Conservation (phyloP, 495 filamentous ascomycete species). For the Penicillium cosmopolitanum region DNA sequence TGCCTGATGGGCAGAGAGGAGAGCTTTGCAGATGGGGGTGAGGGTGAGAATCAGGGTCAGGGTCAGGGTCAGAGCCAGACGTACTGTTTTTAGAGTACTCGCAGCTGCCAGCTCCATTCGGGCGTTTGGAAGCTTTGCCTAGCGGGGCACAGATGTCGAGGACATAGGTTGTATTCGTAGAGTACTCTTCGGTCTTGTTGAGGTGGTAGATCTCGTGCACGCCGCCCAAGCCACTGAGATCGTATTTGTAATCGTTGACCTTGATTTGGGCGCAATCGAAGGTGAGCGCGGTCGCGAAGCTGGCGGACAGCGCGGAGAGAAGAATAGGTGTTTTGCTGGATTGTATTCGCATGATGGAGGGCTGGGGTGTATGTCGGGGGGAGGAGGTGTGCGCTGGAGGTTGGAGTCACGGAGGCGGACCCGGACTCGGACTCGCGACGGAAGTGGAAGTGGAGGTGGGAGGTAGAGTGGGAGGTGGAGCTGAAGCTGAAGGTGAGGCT, state of each 20-base stretch:
- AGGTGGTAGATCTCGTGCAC: slow-evolving; percentile 72
- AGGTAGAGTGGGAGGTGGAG: background rate
- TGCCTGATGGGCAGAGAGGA: background rate
- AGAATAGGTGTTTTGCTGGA: slow-evolving; percentile 43
- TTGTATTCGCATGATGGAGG: slow-evolving; percentile 46
- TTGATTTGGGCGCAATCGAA: slow-evolving; percentile 68
- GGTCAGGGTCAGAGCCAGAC: slow-evolving; percentile 7
- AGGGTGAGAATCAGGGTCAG: background rate
- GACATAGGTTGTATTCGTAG: slow-evolving; percentile 81
- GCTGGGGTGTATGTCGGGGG: slow-evolving; percentile 5
- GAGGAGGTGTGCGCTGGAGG: slow-evolving; percentile 6
- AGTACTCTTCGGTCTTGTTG: slow-evolving; percentile 48
- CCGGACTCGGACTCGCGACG: slow-evolving; percentile 10
- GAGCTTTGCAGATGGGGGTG: background rate
- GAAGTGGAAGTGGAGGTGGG: slow-evolving; percentile 1
- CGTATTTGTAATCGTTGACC: slow-evolving; percentile 60
- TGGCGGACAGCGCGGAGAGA: slow-evolving; percentile 49
- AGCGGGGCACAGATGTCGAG: slow-evolving; percentile 79
- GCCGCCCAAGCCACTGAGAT: slow-evolving; percentile 68
- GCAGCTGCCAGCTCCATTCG: slow-evolving; percentile 52
- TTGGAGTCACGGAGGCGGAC: slow-evolving; percentile 4
- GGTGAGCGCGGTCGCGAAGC: slow-evolving; percentile 46
- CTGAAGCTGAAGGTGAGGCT: background rate
- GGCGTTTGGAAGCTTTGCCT: slow-evolving; percentile 60
- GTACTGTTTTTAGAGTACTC: slow-evolving; percentile 56